Evolutionary conservation across 306 rosid species (phyloP), one percentile per base, ranked within the genome.

Genomic region (Comarum palustre): DNA sequence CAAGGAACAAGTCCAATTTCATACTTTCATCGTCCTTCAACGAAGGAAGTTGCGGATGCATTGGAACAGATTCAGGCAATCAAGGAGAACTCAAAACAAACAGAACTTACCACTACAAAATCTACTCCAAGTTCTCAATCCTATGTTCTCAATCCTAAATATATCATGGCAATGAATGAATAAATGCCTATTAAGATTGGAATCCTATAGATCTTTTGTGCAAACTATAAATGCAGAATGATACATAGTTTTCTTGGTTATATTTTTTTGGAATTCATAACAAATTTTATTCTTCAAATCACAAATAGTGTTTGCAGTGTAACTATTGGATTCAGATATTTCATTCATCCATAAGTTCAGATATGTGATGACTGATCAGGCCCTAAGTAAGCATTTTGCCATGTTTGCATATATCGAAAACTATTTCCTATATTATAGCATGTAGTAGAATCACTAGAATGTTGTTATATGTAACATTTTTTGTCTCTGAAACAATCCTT

Each of bases 1-100:
- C n/a, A n/a, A n/a, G n/a, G n/a, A n/a, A n/a, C n/a, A n/a, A n/a
- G n/a, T n/a, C n/a, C n/a, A n/a, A n/a, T n/a, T n/a, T n/a, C n/a
- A n/a, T n/a, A n/a, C n/a, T n/a, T n/a, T n/a, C n/a, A n/a, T 11
- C 98, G 98, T 3, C 98, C 98, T 39, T 77, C 87, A 20, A 92
- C 88, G 96, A 78, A 84, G 65, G 87, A 85, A 41, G 95, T 90
- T 19, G 25, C 85, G 16, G 88, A 73, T 60, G 63, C 73, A n/a
- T 73, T 92, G 79, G 90, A 85, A 77, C 20, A 20, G 74, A 85
- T 92, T 24, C 68, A 85, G 63, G 81, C 84, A 39, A 72, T 82
- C 20, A 74, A 78, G 32, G 68, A 17, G 48, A 69, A 61, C 32
- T 80, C 47, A 24, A 86, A 84, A 71, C 22, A 22, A 68, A 43